These are phyloP conservation scores for Eucalyptus marginata DNA, from an alignment of 345 rosid genomes.

Conservation along the genomic window DNA sequence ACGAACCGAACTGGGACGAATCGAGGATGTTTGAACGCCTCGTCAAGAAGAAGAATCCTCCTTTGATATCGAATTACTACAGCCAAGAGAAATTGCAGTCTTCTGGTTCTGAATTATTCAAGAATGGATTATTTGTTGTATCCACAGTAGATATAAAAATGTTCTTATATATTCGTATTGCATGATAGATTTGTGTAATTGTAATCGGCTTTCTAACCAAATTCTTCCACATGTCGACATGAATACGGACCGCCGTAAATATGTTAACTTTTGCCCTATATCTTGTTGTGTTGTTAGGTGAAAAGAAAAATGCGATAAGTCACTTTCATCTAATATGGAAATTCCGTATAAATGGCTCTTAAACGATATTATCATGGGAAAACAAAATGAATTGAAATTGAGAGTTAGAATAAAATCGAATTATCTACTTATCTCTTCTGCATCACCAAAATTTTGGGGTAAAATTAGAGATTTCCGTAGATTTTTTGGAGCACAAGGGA, in stretches of 20 bases:
- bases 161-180: fast-evolving
- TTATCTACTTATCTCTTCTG: not conserved
- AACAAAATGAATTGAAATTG: not conserved
- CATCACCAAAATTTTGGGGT: not conserved
- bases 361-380: not conserved
- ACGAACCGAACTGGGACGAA: not conserved
- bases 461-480: fast-evolving
- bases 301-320: too few relatives aligned
- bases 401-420: not conserved
- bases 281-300: not conserved
- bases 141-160: too few relatives aligned
- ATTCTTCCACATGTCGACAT: too few relatives aligned
- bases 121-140: too few relatives aligned
- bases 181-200: too few relatives aligned
- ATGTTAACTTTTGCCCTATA: not conserved
- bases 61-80: not conserved
- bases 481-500: not conserved
- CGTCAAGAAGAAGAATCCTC: not conserved
- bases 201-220: too few relatives aligned
- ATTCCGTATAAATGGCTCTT: not conserved
- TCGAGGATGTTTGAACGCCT: not conserved
- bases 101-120: not conserved
- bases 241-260: not conserved
- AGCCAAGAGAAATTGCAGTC: not conserved
- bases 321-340: not conserved